Conservation (phyloP, 2,329 filamentous ascomycete species). For the Colletotrichum coccodes region DNA sequence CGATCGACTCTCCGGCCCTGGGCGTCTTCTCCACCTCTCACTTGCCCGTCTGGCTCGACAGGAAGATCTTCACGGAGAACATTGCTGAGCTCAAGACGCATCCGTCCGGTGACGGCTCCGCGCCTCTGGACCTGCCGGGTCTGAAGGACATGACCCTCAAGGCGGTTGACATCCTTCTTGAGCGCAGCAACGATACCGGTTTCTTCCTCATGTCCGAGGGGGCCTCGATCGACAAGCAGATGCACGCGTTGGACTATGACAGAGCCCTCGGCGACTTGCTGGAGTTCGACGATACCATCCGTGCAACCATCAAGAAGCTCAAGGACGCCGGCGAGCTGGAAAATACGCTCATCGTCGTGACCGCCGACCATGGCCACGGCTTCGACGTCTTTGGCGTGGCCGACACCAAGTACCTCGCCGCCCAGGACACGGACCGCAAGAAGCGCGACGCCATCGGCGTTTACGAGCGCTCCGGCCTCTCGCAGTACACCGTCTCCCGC, state of each 20-base stretch:
- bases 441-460: constrained; percentile 81
- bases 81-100: constrained; percentile 73
- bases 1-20: constrained; percentile 71
- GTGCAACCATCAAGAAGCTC: constrained; percentile 77
- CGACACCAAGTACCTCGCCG: constrained; percentile 80
- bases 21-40: constrained; percentile 82
- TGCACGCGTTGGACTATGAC: constrained; percentile 88
- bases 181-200: constrained; percentile 72
- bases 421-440: constrained; percentile 71
- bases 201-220: constrained; percentile 92
- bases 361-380: constrained; percentile 89
- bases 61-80: constrained; percentile 82
- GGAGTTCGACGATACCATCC: constrained; percentile 85
- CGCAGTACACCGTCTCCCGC: constrained; percentile 74
- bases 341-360: constrained; percentile 82
- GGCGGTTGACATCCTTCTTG: constrained; percentile 80
- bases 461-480: constrained; percentile 78
- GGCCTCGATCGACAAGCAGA: constrained; percentile 89
- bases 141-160: constrained; percentile 92
- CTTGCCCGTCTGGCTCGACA: constrained; percentile 87
- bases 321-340: constrained; percentile 72
- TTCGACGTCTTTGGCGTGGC: constrained; percentile 88
- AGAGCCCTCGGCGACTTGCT: constrained; percentile 85
- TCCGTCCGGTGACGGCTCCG: constrained; percentile 70
- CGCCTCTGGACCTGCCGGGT: constrained; percentile 81